Evolutionary conservation across 1,284 basidiomycete genomes (phyloP), one percentile per base, ranked within the genome.

Genomic region (Melampsora americana): DNA sequence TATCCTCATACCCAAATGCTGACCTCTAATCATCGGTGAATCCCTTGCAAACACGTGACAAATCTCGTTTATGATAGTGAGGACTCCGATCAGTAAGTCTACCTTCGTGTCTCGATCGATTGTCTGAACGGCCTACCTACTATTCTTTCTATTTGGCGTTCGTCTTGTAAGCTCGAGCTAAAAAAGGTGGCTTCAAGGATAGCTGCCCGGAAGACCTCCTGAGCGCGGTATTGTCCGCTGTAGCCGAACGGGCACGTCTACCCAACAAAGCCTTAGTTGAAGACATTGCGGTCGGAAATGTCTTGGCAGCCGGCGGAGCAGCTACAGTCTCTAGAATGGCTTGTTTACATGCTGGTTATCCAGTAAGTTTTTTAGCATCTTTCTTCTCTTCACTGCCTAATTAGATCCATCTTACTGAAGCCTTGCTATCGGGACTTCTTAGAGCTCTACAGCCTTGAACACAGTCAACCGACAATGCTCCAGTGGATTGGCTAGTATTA

Each of bases 401-500:
- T 18, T 35, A 32, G 12, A 5, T 46, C 39, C 20, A 3, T 35
- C 46, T 20, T 26, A 5, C 18, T 4, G 26, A 32, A 86, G 90
- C 81, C 89, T 90, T 66, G n/a, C 39, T 20, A n/a, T n/a, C n/a
- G 23, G 4, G 42, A 46, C 65, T 77, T 23, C 14, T 50, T 59
- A 72, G 73, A 69, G 69, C 66, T 39, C 69, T 11, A 85, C 89
- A 2, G 84, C 92, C 28, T 84, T 98, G 83, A 90, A 91, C 85
- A 95, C 95, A 18, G 86, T 97, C 79, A 98, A 99, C 86, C 87
- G 95, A 74, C 93, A 95, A 83, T 99, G 95, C 85, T 95, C 93
- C 0, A 93, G 91, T 42, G 94, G 95, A 78, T 86, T 99, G 67
- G 89, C 91, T 46, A 90, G 93, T 42, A 88, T 96, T 78, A 91